phyloP scores from a whole-genome alignment of 1,139 yeast genomes.

The Yamadazyma sp. region DNA sequence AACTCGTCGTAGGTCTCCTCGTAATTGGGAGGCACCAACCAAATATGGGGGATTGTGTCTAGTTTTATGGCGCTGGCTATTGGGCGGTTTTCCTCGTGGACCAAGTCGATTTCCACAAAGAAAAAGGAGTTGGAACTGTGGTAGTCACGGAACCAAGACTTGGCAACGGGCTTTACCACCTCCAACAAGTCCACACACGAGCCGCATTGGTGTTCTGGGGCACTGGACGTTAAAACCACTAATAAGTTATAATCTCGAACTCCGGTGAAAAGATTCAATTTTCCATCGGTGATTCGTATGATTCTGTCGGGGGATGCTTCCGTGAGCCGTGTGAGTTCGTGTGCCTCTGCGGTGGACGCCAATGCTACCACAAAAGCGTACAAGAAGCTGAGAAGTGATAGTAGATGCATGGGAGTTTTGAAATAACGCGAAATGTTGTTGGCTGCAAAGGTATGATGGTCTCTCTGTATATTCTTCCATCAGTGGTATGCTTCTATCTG shows the following conservation, averaged over 20 bases:
- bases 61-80: conserved; percentile 42
- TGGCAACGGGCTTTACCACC: conserved; percentile 21
- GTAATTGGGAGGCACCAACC: conserved; percentile 59
- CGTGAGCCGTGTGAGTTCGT: conserved; percentile 17
- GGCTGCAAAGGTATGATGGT: too few species aligned
- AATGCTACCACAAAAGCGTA: not conserved
- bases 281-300: conserved; percentile 30
- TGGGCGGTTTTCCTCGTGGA: conserved; percentile 32
- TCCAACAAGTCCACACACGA: conserved; percentile 21
- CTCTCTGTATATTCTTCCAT: too few species aligned
- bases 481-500: too few species aligned
- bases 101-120: conserved; percentile 54
- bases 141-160: conserved; percentile 44
- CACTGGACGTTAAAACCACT: conserved; percentile 35
- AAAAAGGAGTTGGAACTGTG: conserved; percentile 37
- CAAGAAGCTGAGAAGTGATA: not conserved
- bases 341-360: conserved; percentile 10
- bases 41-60: conserved; percentile 57
- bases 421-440: too few species aligned
- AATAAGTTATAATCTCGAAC: conserved; percentile 40
- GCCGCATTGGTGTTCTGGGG: conserved; percentile 32
- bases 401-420: not conserved
- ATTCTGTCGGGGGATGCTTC: conserved; percentile 20
- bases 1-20: conserved; percentile 22
- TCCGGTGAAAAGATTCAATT: conserved; percentile 32